A percentile compares a stretch with the other conserved stretches of the same genome.
Conservation (phyloP, 805 yeast species). For the Candida rishiriensis region DNA sequence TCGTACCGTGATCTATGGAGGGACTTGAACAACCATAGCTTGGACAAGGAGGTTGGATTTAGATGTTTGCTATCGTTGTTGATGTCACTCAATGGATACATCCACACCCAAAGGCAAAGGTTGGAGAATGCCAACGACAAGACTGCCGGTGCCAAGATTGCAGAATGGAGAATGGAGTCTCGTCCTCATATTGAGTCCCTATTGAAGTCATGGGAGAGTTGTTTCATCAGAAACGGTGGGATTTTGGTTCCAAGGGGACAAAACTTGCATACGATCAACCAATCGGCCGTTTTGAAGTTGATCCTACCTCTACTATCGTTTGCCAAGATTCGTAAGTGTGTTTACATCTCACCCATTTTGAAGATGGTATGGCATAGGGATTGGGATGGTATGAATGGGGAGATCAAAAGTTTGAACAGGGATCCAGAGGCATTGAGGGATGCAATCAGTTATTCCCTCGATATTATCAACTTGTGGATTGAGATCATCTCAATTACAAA, state of each 20-base stretch:
- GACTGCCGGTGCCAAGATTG: conserved; percentile 40
- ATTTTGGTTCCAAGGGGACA: conserved; percentile 48
- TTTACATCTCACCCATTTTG: conserved; percentile 58
- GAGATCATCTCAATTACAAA: conserved; percentile 61
- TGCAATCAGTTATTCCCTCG: conserved; percentile 52
- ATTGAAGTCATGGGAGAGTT: conserved; percentile 63
- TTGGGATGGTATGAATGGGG: conserved; percentile 61
- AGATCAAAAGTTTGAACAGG: conserved; percentile 40
- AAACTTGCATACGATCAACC: conserved; percentile 43
- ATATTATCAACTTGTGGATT: conserved; percentile 65
- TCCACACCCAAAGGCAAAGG: conserved; percentile 46
- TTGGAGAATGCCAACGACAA: conserved; percentile 27
- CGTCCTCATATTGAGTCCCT: conserved; percentile 55
- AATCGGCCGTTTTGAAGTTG: conserved; percentile 54
- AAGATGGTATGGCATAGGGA: conserved; percentile 59
- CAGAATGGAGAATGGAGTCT: conserved; percentile 62
- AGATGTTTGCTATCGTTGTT: conserved; percentile 52
- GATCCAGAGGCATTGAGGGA: conserved; percentile 66
- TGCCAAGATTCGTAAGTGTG: conserved; percentile 62
- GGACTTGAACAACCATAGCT: conserved; percentile 39
- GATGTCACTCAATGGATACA: conserved; percentile 63
- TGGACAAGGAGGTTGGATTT: conserved; percentile 38
- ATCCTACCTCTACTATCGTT: conserved; percentile 63
- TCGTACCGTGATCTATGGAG: conserved; percentile 49
- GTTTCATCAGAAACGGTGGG: conserved; percentile 62